Evolutionary conservation across 148 eudicot species (phyloP).

Genomic region (Rhododendron simsii): DNA sequence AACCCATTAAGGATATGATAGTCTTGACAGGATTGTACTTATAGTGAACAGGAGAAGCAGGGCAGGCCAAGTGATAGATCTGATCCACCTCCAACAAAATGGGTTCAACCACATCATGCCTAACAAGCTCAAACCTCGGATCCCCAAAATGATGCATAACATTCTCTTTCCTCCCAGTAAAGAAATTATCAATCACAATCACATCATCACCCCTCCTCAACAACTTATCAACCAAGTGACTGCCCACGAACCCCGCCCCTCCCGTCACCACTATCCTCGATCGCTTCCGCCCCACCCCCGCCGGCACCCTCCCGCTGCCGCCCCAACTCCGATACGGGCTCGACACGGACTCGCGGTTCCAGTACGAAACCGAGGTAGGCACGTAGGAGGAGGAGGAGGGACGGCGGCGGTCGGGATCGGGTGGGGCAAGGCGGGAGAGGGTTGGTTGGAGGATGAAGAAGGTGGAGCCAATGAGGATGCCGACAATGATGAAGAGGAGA

Average conservation of each 20-base stretch:
- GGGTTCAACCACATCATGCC: slow-evolving; percentile 86
- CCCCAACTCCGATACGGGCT: neutral
- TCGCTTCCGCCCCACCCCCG: slow-evolving; percentile 47
- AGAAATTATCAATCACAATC: slow-evolving; percentile 74
- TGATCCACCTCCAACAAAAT: slow-evolving; percentile 82
- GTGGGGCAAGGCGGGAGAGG: slow-evolving; percentile 25
- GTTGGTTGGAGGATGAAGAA: slow-evolving; percentile 65
- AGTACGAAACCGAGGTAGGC: neutral
- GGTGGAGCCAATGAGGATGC: slow-evolving; percentile 60
- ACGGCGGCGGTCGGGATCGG: slow-evolving; percentile 8
- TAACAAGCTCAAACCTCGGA: slow-evolving; percentile 64
- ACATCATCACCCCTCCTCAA: slow-evolving; percentile 72
- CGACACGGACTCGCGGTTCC: neutral
- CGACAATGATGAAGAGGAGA: slow-evolving; percentile 57
- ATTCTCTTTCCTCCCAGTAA: slow-evolving; percentile 81
- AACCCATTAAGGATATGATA: slow-evolving; percentile 59
- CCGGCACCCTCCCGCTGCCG: slow-evolving; percentile 53
- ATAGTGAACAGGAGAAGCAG: slow-evolving; percentile 84
- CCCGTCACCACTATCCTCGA: slow-evolving; percentile 66
- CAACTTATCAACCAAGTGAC: slow-evolving; percentile 74
- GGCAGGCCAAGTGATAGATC: slow-evolving; percentile 82
- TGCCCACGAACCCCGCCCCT: slow-evolving; percentile 80
- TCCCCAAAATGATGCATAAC: slow-evolving; percentile 67
- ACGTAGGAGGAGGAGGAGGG: neutral
- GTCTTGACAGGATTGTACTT: slow-evolving; percentile 82